A percentile compares a stretch with the other conserved stretches of the same genome.
phyloP scores from a whole-genome alignment of 768 basidiomycete genomes.

The Suillus weaverae region DNA sequence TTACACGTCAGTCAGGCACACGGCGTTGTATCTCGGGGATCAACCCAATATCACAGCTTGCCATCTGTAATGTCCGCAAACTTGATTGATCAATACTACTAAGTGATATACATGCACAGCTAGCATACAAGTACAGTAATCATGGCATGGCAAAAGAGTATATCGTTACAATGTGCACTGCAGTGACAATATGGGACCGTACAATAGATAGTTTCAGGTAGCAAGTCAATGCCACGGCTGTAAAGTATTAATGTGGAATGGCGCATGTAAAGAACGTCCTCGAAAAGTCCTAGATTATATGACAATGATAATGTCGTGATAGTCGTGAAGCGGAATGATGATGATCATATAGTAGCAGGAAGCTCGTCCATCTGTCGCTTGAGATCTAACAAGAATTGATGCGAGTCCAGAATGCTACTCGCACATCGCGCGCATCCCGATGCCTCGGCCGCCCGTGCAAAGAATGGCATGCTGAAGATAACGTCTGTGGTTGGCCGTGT shows the following conservation, averaged over 20 bases:
- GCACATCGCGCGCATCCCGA: constrained; percentile 64
- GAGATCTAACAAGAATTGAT: constrained; percentile 52
- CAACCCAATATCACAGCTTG: too few species aligned
- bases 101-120: not conserved
- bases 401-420: constrained; percentile 63
- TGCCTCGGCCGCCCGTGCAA: constrained; percentile 49
- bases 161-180: not conserved
- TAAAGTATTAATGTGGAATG: not conserved
- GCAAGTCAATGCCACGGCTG: not conserved
- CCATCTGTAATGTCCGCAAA: too few species aligned
- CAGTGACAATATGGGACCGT: not conserved
- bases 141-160: not conserved
- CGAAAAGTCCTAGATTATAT: not conserved
- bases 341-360: constrained; percentile 44
- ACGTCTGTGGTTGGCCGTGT: constrained; percentile 55
- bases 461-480: constrained; percentile 61
- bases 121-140: not conserved
- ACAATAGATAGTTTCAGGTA: too few species aligned
- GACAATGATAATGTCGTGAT: not conserved
- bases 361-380: constrained; percentile 58
- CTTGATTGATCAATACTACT: not conserved
- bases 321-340: not conserved
- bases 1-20: too few species aligned
- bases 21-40: too few species aligned
- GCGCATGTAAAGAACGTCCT: not conserved